Base-by-base conservation (phyloP, 129 eudicot genomes). In the Ambrosia trifida region DNA sequence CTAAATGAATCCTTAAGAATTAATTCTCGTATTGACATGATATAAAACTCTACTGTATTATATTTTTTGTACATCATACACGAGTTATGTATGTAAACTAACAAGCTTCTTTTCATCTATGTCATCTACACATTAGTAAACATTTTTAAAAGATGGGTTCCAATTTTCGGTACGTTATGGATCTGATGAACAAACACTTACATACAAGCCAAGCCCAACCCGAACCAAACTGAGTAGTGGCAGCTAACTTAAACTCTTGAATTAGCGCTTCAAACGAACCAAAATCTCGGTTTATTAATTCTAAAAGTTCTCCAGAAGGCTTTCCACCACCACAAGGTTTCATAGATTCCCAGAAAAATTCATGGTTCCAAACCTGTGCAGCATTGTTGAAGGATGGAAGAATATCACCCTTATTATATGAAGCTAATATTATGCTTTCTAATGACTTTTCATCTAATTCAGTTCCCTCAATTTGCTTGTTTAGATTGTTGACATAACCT, bases 121-220 rank as follows among this genome's bases (percentile, higher is more conserved):
- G 28, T 24, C 28, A 24, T 24, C 28, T 24, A 28, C 31, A 46
- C 40, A 70, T 17, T 31, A 45, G 54, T 24, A 17, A 20, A 62
- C 24, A 30, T 31, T 58, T 58, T 78, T 38, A 72, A 24, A 43
- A 20, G 3, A 72, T 7, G 7, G 49, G 63, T 4, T 71, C 50
- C 31, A 38, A 5, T 28, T 41, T 57, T 57, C 18, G 47, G 58
- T 24, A 24, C 28, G 1, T 40, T 60, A 13, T 12, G 45, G 16
- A 7, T 18, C 9, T 14, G 45, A 20, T 31, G 33, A 54, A 54
- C 20, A 56, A 53, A 56, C 45, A 66, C 99, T 90, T 77, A 94
- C 97, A 90, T 8, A 70, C 91, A 74, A 94, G 97, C 99, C 99
- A 94, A 63, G 97, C 91, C 98, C 99, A 94, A 76, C 99, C 99